Conservation (phyloP, 2,329 filamentous ascomycete genomes). For the Diaporthe destruens region DNA sequence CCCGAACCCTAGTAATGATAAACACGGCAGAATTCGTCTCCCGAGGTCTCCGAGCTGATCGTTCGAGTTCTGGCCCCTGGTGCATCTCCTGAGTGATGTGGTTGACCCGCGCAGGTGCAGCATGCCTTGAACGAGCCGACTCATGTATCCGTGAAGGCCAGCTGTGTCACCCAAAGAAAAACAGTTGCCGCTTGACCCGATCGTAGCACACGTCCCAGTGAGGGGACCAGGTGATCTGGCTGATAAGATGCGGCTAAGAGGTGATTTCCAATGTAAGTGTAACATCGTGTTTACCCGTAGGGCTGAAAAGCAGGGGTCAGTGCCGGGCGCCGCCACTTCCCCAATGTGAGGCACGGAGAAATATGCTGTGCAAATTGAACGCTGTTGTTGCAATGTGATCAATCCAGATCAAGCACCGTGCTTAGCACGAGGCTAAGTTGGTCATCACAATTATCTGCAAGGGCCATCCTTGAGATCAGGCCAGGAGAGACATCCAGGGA, state of each 20-base stretch:
- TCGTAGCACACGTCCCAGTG: background rate
- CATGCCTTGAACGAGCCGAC: too few species aligned
- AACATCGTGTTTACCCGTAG: background rate
- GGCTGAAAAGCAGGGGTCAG: conserved; percentile 11
- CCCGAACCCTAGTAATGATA: too few species aligned
- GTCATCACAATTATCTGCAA: background rate
- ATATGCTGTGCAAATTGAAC: background rate
- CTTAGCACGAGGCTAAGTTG: background rate
- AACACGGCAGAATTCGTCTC: too few species aligned
- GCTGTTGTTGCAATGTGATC: background rate
- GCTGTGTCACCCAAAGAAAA: too few species aligned
- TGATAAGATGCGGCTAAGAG: background rate
- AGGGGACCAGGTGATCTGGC: background rate
- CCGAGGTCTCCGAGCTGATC: too few species aligned
- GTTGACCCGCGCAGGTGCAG: too few species aligned
- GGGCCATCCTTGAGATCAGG: background rate
- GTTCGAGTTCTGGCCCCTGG: too few species aligned
- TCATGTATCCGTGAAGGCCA: too few species aligned
- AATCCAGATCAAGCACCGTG: background rate
- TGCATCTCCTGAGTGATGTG: too few species aligned
- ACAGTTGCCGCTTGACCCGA: background rate
- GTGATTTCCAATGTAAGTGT: conserved; percentile 1
- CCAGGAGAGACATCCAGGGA: background rate
- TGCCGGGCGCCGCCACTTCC: background rate
- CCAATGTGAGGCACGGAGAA: background rate